Base-by-base conservation (phyloP, 345 rosid species). In the Brassica cretica region DNA sequence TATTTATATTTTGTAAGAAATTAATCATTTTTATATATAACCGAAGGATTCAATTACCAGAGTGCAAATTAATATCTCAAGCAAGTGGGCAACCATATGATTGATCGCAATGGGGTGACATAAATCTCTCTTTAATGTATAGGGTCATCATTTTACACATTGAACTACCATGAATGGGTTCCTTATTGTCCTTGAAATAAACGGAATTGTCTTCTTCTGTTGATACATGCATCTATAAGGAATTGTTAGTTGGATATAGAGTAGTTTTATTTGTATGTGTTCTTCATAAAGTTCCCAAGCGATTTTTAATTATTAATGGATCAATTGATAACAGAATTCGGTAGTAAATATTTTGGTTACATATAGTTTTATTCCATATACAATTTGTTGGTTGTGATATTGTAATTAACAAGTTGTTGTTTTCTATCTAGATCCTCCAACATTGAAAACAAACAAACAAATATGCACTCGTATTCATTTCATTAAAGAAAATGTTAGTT, bases 341-440 rank as follows among this genome's bases (percentile, higher is more conserved):
- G 1, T 27, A 3, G 30, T 27, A 27, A 27, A 27, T 27, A 27
- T 27, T 27, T 27, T 27, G 30, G 30, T 27, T 27, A 27, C 30
- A 27, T 27, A 27, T 27, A 27, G 30, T 27, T 27, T 27, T 27
- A 27, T 27, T 27, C 30, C 30, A 27, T 27, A 27, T 27, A 27
- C 30, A 27, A 27, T 27, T 27, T 27, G 1, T 27, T 27, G 30
- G 30, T 27, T 27, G 30, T 27, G 30, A 27, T 27, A 27, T 27
- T 27, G 8, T 33, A 14, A 15, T 25, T 39, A 71, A 72, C 10
- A 56, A 53, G 27, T 5, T 68, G 49, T 44, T 41, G 79, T 76
- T 55, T 69, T 76, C 74, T 46, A 69, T 51, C 53, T 61, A 76
- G 25, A 76, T 62, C 27, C 41, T 69, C 30, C 70, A 49, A 62